phyloP scores from a whole-genome alignment of 2,329 filamentous ascomycete species.

The Cadophora gregata region DNA sequence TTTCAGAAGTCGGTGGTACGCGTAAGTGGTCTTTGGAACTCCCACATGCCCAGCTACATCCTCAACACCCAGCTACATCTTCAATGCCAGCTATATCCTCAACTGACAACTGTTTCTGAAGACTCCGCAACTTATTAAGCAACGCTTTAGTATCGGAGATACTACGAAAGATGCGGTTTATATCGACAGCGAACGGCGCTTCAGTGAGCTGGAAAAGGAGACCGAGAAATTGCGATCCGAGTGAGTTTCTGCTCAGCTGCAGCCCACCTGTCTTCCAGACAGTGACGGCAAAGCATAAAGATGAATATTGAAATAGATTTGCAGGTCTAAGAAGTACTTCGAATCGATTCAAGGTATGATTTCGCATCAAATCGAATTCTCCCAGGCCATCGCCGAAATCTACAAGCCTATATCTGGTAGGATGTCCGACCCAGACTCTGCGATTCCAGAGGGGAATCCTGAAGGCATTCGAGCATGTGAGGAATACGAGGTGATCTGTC shows the following conservation, averaged over 20 bases:
- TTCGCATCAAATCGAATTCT: constrained; percentile 96
- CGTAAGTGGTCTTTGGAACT: constrained; percentile 58
- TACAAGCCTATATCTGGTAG: constrained; percentile 98
- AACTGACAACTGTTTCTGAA: constrained; percentile 41
- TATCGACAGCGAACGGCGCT: constrained; percentile 90
- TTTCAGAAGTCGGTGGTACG: constrained; percentile 88
- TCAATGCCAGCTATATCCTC: neutral
- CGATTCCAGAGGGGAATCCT: constrained; percentile 82
- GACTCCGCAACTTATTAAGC: constrained; percentile 91
- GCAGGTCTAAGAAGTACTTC: constrained; percentile 82
- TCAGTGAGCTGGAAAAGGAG: constrained; percentile 91
- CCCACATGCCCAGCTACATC: neutral
- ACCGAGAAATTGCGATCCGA: constrained; percentile 98
- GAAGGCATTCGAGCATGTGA: constrained; percentile 96
- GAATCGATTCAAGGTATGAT: constrained; percentile 99
- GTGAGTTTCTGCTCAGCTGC: constrained; percentile 47
- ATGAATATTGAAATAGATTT: neutral
- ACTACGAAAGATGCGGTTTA: constrained; percentile 95
- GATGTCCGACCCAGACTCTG: constrained; percentile 88
- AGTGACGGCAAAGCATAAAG: too few species aligned
- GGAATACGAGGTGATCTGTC: constrained; percentile 91
- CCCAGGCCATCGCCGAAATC: constrained; percentile 91
- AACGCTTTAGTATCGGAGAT: constrained; percentile 94
- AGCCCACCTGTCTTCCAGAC: too few species aligned
- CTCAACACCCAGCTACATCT: too few species aligned